Evolutionary conservation across 805 yeast genomes (phyloP), one percentile per base, ranked within the genome.

Genomic region (Debaryomyces castellii): DNA sequence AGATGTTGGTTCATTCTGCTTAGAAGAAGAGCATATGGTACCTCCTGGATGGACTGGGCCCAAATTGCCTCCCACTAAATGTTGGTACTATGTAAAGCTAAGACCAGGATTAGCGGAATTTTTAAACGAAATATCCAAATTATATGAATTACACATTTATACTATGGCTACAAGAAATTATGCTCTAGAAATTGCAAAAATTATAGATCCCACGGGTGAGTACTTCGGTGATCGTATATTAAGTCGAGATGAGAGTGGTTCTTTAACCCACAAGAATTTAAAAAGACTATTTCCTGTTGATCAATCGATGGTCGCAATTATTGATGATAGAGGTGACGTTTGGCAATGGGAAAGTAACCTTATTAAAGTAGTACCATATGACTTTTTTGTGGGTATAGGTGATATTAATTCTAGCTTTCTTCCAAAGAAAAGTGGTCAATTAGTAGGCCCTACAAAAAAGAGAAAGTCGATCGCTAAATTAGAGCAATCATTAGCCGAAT

Each of bases 111-210:
- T 94, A 33, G 67, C 76, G 41, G 83, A 82, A 42, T 94, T 94
- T 61, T 74, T 94, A 43, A 78, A 77, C 41, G 73, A 74, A 40
- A 78, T 89, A 41, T 70, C 85, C 5, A 66, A 83, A 40, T 67
- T 78, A 39, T 94, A 86, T 62, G 98, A 94, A 66, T 71, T 94
- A 74, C 99, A 94, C 60, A 88, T 94, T 33, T 94, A 94, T 64
- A 94, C 99, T 4, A 94, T 94, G 99, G 99, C 98, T 7, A 94
- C 99, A 4, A 74, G 96, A 53, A 84, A 92, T 23, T 94, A 94
- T 65, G 99, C 99, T 0, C 75, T 82, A 40, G 87, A 89, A 21
- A 88, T 94, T 51, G 95, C 98, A 25, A 81, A 82, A 47, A 85
- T 94, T 28, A 89, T 94, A 39, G 99, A 94, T 61, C 99, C 99